These are phyloP conservation scores for Botrytis squamosa DNA, from an alignment of 2,329 filamentous ascomycete genomes.

Conservation along the genomic window DNA sequence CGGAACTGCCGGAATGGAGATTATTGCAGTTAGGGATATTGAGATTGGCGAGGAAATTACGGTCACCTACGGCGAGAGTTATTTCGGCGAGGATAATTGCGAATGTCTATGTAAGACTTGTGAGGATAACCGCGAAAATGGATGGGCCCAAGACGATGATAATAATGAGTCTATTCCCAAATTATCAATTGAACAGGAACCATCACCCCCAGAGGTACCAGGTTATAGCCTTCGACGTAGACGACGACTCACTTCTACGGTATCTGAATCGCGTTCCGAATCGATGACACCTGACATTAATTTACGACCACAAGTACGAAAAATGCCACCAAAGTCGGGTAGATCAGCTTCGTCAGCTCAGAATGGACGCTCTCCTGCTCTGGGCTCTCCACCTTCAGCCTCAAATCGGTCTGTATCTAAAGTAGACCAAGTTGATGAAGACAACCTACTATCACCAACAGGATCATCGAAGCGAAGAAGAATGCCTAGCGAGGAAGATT, in stretches of 20 bases:
- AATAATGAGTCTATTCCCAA: slow-evolving; percentile 35
- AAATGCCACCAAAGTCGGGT: slow-evolving; percentile 31
- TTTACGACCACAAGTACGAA: slow-evolving; percentile 36
- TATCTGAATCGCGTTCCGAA: slow-evolving; percentile 52
- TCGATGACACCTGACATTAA: slow-evolving; percentile 55
- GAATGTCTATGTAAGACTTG: slow-evolving; percentile 92
- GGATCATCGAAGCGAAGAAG: slow-evolving; percentile 5
- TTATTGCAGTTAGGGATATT: slow-evolving; percentile 80
- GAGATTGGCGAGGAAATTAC: slow-evolving; percentile 91
- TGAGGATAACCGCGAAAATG: slow-evolving; percentile 72
- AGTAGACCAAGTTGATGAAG: not conserved
- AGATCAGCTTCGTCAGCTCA: slow-evolving; percentile 30
- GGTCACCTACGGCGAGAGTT: slow-evolving; percentile 91
- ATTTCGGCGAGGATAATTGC: slow-evolving; percentile 92
- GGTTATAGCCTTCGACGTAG: slow-evolving; percentile 58
- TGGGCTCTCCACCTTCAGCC: slow-evolving; percentile 31
- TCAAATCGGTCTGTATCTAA: slow-evolving; percentile 11
- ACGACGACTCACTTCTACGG: slow-evolving; percentile 47
- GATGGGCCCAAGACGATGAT: slow-evolving; percentile 65
- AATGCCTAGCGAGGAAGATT: not conserved
- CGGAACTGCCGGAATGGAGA: slow-evolving; percentile 83
- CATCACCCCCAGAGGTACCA: slow-evolving; percentile 23
- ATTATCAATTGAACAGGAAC: slow-evolving; percentile 36
- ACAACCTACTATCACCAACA: not conserved
- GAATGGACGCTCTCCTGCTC: slow-evolving; percentile 28